Conservation (phyloP, 2,329 filamentous ascomycete species). For the Cladosporium sp. region DNA sequence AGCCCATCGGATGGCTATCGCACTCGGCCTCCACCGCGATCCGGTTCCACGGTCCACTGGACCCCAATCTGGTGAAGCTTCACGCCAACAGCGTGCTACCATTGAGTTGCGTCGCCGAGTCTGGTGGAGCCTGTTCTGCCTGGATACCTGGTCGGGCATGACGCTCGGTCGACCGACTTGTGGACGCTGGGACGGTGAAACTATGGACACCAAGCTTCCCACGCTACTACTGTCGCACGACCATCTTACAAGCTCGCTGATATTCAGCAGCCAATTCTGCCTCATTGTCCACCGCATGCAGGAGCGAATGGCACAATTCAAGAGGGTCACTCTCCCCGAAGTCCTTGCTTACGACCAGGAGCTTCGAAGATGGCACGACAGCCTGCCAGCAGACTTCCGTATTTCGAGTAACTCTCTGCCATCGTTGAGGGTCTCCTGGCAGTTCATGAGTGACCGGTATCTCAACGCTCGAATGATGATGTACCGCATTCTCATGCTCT, state of each 20-base stretch:
- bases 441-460: conserved; percentile 5
- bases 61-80: not conserved
- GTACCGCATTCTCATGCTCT: not conserved
- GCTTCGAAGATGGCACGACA: not conserved
- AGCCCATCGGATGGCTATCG: conserved; percentile 3
- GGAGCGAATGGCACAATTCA: not conserved
- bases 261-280: not conserved
- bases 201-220: not conserved
- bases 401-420: not conserved
- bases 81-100: not conserved
- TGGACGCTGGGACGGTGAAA: not conserved
- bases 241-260: not conserved
- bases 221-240: not conserved
- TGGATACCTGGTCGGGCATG: conserved; percentile 5
- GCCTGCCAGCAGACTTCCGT: not conserved
- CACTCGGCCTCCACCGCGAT: not conserved
- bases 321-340: not conserved
- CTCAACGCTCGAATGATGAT: conserved; percentile 1
- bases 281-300: not conserved
- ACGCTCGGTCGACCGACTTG: conserved; percentile 1
- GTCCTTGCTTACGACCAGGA: not conserved
- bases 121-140: conserved; percentile 7
- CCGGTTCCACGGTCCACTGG: not conserved
- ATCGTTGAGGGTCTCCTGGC: not conserved
- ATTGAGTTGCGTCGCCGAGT: not conserved